Conservation (phyloP, 2,329 filamentous ascomycete genomes). For the Teratosphaeriaceae sp. region DNA sequence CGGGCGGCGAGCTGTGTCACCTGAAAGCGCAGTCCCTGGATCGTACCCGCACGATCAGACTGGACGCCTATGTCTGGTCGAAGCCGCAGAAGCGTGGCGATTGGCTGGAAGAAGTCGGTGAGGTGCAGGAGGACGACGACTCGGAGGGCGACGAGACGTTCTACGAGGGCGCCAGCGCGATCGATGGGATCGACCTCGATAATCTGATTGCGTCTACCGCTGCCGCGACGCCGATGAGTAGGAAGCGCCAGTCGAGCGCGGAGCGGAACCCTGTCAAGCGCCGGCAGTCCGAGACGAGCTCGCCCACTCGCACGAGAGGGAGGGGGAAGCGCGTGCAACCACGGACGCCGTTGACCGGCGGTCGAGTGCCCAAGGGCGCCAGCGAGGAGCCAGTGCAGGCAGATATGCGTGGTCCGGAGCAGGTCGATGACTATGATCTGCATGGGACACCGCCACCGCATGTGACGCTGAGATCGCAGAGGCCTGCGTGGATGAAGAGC, state of each 20-base stretch:
- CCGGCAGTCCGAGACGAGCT: background rate
- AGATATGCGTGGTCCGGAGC: no score
- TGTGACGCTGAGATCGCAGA: background rate
- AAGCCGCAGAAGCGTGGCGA: slow-evolving; percentile 5
- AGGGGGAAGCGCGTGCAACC: background rate
- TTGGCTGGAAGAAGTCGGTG: background rate
- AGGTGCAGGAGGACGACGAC: background rate
- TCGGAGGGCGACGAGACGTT: background rate
- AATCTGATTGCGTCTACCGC: background rate
- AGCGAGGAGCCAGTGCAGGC: no score
- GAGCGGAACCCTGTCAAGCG: background rate
- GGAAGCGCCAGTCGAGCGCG: background rate
- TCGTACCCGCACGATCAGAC: background rate
- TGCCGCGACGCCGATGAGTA: background rate
- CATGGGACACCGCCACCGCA: no score
- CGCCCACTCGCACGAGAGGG: background rate
- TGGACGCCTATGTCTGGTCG: slow-evolving; percentile 2
- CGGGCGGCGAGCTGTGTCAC: slow-evolving; percentile 33
- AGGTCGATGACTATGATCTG: no score
- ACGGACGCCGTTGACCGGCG: background rate
- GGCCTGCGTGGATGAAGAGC: background rate
- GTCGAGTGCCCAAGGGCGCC: no score
- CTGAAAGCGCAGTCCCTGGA: slow-evolving; percentile 27
- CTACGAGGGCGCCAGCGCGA: background rate
- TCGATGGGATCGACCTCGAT: background rate